These are phyloP conservation scores for Chrysanthemum makinoi DNA, from an alignment of 129 eudicot genomes.

Conservation along the genomic window DNA sequence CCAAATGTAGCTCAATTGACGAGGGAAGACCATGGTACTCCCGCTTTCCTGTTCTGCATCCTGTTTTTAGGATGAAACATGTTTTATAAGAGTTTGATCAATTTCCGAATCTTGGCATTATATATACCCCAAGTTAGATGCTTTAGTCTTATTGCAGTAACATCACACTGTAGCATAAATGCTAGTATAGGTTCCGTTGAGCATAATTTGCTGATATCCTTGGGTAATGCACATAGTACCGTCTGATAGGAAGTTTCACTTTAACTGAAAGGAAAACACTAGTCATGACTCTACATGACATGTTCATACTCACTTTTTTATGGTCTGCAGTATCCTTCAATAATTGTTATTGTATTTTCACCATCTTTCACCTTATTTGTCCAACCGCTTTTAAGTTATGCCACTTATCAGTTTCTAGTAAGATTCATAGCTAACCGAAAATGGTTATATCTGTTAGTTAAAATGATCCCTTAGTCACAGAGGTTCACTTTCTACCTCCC, in stretches of 20 bases:
- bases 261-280: too few species aligned
- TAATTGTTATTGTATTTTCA: background rate
- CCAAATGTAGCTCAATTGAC: too few species aligned
- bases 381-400: background rate
- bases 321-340: background rate
- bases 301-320: background rate
- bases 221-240: background rate
- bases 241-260: background rate
- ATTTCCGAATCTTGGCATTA: too few species aligned
- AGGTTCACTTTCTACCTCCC: background rate
- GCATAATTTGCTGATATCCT: background rate
- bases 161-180: background rate
- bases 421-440: constrained; percentile 3
- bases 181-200: background rate
- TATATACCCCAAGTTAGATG: background rate
- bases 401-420: background rate
- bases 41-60: too few species aligned
- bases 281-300: too few species aligned
- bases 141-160: background rate
- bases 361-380: background rate
- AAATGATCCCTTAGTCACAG: background rate
- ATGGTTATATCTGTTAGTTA: background rate
- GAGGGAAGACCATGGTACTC: too few species aligned
- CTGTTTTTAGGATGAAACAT: too few species aligned
- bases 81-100: too few species aligned